Evolutionary conservation across 306 rosid genomes (phyloP).

Genomic region (Ziziphus jujuba): DNA sequence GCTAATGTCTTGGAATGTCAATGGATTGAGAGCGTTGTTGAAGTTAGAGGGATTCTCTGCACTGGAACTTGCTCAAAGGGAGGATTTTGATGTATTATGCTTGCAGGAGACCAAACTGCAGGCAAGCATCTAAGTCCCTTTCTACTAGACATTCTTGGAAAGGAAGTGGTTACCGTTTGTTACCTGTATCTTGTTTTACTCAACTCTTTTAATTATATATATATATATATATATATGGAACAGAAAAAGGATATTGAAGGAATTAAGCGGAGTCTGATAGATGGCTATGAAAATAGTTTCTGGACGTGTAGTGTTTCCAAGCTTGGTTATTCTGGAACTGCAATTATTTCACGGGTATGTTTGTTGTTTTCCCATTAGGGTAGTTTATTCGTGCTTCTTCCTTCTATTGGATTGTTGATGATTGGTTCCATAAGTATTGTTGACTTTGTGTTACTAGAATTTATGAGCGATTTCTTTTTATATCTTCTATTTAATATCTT

Average conservation of each 20-base stretch:
- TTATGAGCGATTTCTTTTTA: background rate
- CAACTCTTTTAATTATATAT: background rate
- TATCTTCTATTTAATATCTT: too few relatives aligned
- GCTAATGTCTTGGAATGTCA: constrained; percentile 92
- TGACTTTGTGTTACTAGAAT: background rate
- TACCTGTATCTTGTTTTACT: background rate
- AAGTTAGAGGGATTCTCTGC: constrained; percentile 79
- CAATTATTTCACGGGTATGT: constrained; percentile 86
- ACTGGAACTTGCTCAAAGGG: constrained; percentile 74
- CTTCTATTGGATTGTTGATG: background rate
- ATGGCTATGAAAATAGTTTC: constrained; percentile 81
- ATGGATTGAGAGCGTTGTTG: constrained; percentile 88
- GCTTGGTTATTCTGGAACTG: constrained; percentile 95
- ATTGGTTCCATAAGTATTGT: background rate
- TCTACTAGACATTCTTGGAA: too few relatives aligned
- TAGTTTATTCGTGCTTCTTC: background rate
- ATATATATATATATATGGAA: constrained; percentile 2
- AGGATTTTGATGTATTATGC: constrained; percentile 84
- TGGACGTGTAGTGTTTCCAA: constrained; percentile 92
- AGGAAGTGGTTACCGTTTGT: background rate
- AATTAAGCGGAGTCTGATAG: constrained; percentile 52
- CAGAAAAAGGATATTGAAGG: constrained; percentile 83
- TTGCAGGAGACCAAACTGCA: constrained; percentile 96
- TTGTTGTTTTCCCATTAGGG: constrained; percentile 7
- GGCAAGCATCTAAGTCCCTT: constrained; percentile 38